Evolutionary conservation across 139 green algal genomes (phyloP), one percentile per base, ranked within the genome.

Genomic region (Ettlia oleoabundans): DNA sequence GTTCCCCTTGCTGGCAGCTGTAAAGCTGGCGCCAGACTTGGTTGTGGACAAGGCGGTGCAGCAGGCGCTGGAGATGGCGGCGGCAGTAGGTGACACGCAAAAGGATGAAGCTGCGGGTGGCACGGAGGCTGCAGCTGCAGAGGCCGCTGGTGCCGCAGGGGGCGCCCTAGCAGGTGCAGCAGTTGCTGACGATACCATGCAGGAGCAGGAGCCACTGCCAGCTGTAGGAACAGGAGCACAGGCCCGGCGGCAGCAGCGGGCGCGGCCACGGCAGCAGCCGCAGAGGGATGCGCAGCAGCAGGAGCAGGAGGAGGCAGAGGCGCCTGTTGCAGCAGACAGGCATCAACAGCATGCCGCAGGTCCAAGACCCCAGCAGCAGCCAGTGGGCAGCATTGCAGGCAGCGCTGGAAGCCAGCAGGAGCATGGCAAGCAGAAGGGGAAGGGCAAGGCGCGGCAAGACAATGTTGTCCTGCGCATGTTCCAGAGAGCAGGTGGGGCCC

Each of bases 211-310:
- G 40, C 40, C 41, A 3, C 38, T n/a, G n/a, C n/a, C n/a, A n/a
- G n/a, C n/a, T n/a, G n/a, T n/a, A n/a, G n/a, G n/a, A 26, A 55
- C 33, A 35, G 21, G 65, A 58, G 47, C n/a, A 15, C 47, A 24
- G 47, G 13, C 47, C 47, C 47, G 10, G 13, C 10, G 47, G 47
- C 37, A 33, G 22, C 15, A 1, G 38, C 35, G 26, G 37, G 68
- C 41, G 7, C 40, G 0, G 24, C 18, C 26, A 30, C 38, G 28
- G 24, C 38, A n/a, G 28, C 68, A 40, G 28, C 2, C 22, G 3
- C 43, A 78, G 15, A 58, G 47, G 71, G 41, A 63, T 21, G 13
- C 13, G 47, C 71, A 78, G 72, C 47, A 65, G 72, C 72, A 53
- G 72, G 10, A 15, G 47, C 47, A 58, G 47, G 47, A 58, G 47